Evolutionary conservation across 2,329 filamentous ascomycete species (phyloP), one percentile per base, ranked within the genome.

Genomic region (Neophaeococcomyces mojaviensis): DNA sequence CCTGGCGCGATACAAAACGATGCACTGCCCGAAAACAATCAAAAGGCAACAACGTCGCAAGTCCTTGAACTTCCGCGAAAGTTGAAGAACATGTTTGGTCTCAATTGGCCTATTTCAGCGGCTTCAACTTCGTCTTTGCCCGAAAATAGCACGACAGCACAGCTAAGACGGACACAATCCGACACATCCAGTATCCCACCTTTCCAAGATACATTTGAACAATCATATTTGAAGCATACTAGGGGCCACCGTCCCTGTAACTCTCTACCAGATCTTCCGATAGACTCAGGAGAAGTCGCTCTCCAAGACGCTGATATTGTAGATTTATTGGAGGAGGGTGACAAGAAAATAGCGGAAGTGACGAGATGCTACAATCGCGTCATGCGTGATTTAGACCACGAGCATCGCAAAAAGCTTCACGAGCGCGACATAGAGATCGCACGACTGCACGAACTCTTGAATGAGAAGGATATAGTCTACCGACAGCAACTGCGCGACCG

Each of bases 401-500:
- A 59, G 13, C 55, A 62, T 41, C 55, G 60, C 22, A 59, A 55
- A 41, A 54, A 49, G 4, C 47, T 62, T 10, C 58, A 61, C 38
- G 32, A 48, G 28, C 59, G 58, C 8, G 60, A 62, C 41, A 54
- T 51, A 19, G 60, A 63, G 41, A 42, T 63, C 13, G 54, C 58
- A 8, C 52, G 50, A 12, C 50, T 62, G 44, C 52, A 58, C 15
- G 51, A 55, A 39, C 52, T 57, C 20, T 42, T 63, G 8, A 58
- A 62, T 31, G 59, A 63, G 37, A 52, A 60, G 28, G 60, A 63
- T 38, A 57, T 55, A 39, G 58, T 63, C 3, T 57, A 62, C 34
- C 54, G 60, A 38, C 54, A 60, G 42, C 55, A 61, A 39, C 46
- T 63, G 19, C 56, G 56, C 31, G 51, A 53, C 4, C 54, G 59